Evolutionary conservation across 345 rosid genomes (phyloP).

Genomic region (Viola odorata): DNA sequence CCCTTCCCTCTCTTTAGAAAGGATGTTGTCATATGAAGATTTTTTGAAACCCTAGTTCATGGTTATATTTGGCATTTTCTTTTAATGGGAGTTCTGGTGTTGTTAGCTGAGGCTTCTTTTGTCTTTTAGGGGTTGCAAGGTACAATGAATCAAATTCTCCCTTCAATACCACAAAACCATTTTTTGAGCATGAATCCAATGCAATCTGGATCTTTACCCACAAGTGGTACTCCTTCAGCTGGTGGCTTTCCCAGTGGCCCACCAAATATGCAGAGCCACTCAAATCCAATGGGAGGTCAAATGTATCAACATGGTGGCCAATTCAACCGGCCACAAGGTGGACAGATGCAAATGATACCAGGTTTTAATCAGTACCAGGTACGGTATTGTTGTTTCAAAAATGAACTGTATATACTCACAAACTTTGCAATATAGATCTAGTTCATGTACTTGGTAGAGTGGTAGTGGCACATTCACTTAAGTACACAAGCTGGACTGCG

Average conservation of each 20-base stretch:
- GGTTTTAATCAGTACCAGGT: constrained; percentile 90
- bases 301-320: constrained; percentile 76
- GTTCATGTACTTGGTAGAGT: no score
- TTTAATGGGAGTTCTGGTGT: background rate
- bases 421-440: background rate
- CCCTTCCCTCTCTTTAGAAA: background rate
- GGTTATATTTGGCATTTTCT: background rate
- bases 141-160: constrained; percentile 66
- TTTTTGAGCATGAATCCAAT: constrained; percentile 73
- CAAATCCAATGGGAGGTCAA: constrained; percentile 42
- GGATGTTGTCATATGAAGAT: no score
- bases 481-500: no score
- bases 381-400: background rate
- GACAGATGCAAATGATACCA: constrained; percentile 77
- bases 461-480: no score
- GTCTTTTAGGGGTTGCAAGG: constrained; percentile 75
- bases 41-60: background rate
- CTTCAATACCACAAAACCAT: constrained; percentile 74
- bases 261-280: constrained; percentile 74
- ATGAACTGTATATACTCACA: background rate
- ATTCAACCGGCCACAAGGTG: constrained; percentile 69
- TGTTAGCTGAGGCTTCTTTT: background rate
- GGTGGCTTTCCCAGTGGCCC: constrained; percentile 64
- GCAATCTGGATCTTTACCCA: constrained; percentile 51
- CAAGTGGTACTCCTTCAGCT: constrained; percentile 43